A percentile compares a stretch with the other conserved stretches of the same genome.
Conservation (phyloP, 306 rosid species). For the Betula pendula region DNA sequence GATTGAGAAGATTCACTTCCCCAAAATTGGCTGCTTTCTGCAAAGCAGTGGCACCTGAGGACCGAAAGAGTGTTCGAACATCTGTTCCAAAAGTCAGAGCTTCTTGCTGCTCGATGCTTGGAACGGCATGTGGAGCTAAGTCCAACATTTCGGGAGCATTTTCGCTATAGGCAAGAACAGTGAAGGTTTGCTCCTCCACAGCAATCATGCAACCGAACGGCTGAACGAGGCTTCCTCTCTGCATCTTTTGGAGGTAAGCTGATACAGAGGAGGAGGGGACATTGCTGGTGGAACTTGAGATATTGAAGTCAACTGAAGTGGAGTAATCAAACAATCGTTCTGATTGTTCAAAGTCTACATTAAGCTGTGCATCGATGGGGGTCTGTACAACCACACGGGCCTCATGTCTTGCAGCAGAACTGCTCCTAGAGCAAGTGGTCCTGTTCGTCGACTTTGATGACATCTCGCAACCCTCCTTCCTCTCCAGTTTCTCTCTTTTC, state of each 20-base stretch:
- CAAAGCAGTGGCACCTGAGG: constrained; percentile 43
- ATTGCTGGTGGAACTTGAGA: constrained; percentile 35
- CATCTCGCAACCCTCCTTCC: constrained; percentile 30
- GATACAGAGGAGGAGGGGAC: constrained; percentile 39
- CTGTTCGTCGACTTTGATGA: constrained; percentile 36
- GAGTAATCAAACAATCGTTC: constrained; percentile 30
- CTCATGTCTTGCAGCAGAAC: constrained; percentile 31
- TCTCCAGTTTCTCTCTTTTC: background rate
- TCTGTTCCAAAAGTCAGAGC: constrained; percentile 44
- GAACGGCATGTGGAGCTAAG: constrained; percentile 49
- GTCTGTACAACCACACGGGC: constrained; percentile 37
- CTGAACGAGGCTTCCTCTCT: constrained; percentile 45
- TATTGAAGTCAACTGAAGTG: constrained; percentile 32
- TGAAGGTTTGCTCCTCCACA: constrained; percentile 34
- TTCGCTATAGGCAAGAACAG: constrained; percentile 43
- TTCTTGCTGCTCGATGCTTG: constrained; percentile 43
- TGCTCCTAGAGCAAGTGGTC: constrained; percentile 30
- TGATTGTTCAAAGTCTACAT: constrained; percentile 34
- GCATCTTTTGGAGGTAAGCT: constrained; percentile 44
- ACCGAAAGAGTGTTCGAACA: constrained; percentile 39
- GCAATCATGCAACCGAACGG: constrained; percentile 50
- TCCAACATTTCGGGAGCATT: constrained; percentile 53
- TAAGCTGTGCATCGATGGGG: constrained; percentile 45
- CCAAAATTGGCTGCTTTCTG: constrained; percentile 40
- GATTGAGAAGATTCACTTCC: constrained; percentile 46